Conservation (phyloP, 73 alveolate genomes). For the Paramecium pentaurelia region DNA sequence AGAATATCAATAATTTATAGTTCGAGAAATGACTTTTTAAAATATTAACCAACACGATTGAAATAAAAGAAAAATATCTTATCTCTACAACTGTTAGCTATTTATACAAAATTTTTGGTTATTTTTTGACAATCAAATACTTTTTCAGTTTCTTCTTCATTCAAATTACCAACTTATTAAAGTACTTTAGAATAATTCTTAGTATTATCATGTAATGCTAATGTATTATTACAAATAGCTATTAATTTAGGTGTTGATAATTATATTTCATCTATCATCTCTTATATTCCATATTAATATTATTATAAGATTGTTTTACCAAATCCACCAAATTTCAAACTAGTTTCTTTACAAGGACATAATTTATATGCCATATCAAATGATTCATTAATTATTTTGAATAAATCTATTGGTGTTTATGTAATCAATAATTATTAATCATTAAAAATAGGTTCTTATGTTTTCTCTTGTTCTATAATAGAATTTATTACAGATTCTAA, state of each 20-base stretch:
- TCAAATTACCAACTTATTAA: background rate
- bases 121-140: background rate
- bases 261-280: background rate
- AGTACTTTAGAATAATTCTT: background rate
- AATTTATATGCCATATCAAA: conserved; percentile 31
- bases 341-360: background rate
- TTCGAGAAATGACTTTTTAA: background rate
- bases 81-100: background rate
- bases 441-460: background rate
- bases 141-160: conserved; percentile 7
- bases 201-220: background rate
- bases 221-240: conserved; percentile 18
- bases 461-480: conserved; percentile 34
- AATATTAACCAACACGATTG: background rate
- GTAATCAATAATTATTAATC: conserved; percentile 30
- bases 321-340: background rate
- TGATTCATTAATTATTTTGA: conserved; percentile 49
- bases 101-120: background rate
- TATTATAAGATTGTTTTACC: background rate
- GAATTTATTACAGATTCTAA: conserved; percentile 5
- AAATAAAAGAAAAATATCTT: background rate
- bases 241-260: background rate
- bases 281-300: background rate
- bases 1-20: background rate
- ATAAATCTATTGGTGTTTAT: conserved; percentile 40